These are phyloP conservation scores for Mycena latifolia DNA, from an alignment of 768 basidiomycete species.

Conservation along the genomic window DNA sequence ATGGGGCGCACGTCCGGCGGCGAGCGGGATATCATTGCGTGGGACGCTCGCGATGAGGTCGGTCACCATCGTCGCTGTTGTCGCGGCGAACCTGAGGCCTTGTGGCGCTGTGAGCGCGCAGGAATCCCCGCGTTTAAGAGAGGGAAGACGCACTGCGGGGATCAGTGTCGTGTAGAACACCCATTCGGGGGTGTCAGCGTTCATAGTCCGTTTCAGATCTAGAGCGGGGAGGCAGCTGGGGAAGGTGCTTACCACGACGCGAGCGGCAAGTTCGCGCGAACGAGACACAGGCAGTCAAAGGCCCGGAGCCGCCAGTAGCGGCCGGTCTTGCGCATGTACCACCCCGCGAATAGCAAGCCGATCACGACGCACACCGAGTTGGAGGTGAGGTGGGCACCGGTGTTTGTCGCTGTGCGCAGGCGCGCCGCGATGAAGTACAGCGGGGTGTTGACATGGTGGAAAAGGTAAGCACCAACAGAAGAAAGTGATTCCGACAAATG, in stretches of 20 bases:
- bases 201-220: slow-evolving; percentile 9
- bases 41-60: slow-evolving; percentile 74
- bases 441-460: slow-evolving; percentile 70
- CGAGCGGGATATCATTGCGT: slow-evolving; percentile 71
- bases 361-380: slow-evolving; percentile 72
- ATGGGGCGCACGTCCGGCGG: slow-evolving; percentile 73
- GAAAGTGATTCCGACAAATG: slow-evolving; percentile 13
- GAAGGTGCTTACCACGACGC: slow-evolving; percentile 18
- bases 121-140: slow-evolving; percentile 45
- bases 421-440: slow-evolving; percentile 75
- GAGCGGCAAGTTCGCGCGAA: slow-evolving; percentile 28
- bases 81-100: slow-evolving; percentile 67
- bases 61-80: slow-evolving; percentile 69
- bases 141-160: slow-evolving; percentile 47
- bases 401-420: slow-evolving; percentile 61
- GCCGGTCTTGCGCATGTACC: slow-evolving; percentile 49
- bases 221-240: background rate
- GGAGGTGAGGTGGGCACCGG: slow-evolving; percentile 75
- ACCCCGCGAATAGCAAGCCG: slow-evolving; percentile 77
- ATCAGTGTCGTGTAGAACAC: slow-evolving; percentile 41
- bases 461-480: slow-evolving; percentile 17
- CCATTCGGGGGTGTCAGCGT: slow-evolving; percentile 35
- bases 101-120: slow-evolving; percentile 22
- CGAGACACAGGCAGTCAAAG: slow-evolving; percentile 17
- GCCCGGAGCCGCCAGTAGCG: slow-evolving; percentile 36